phyloP scores from a whole-genome alignment of 2,329 filamentous ascomycete genomes.

The Sphaerulina musiva region DNA sequence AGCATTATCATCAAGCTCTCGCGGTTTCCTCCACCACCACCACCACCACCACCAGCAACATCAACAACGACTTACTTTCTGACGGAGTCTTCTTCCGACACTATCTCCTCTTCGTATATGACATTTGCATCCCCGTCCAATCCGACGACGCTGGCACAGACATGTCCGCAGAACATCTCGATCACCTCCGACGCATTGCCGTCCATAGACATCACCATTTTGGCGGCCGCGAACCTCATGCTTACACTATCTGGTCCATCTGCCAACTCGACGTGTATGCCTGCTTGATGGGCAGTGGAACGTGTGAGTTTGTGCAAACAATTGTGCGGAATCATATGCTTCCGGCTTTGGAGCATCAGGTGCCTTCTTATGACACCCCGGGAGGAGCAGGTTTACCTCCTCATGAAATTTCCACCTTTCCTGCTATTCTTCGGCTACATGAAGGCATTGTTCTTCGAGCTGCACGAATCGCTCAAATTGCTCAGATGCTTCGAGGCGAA shows the following conservation, averaged over 20 bases:
- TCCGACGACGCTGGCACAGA: constrained; percentile 35
- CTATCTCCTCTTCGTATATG: constrained; percentile 52
- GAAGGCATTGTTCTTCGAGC: constrained; percentile 43
- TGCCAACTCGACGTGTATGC: constrained; percentile 52
- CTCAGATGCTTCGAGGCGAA: constrained; percentile 35
- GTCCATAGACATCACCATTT: constrained; percentile 41
- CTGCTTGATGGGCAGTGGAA: constrained; percentile 47
- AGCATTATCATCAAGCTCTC: constrained; percentile 51
- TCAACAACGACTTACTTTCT: constrained; percentile 44
- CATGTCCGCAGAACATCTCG: constrained; percentile 51
- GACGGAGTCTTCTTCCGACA: constrained; percentile 53
- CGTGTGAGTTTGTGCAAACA: constrained; percentile 45
- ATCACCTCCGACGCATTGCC: constrained; percentile 46
- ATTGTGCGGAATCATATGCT: constrained; percentile 45
- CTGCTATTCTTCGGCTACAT: constrained; percentile 41
- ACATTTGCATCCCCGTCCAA: constrained; percentile 38
- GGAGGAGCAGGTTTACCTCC: constrained; percentile 9
- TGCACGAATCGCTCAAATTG: constrained; percentile 41
- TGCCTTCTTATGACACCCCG: constrained; percentile 14
- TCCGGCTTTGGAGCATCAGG: constrained; percentile 33
- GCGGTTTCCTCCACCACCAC: constrained; percentile 39
- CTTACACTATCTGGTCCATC: constrained; percentile 50
- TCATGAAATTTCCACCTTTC: constrained; percentile 25
- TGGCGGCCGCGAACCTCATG: constrained; percentile 37
- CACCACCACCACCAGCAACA: constrained; percentile 31